phyloP scores from a whole-genome alignment of 2,329 filamentous ascomycete genomes.

The Dothistroma pini region DNA sequence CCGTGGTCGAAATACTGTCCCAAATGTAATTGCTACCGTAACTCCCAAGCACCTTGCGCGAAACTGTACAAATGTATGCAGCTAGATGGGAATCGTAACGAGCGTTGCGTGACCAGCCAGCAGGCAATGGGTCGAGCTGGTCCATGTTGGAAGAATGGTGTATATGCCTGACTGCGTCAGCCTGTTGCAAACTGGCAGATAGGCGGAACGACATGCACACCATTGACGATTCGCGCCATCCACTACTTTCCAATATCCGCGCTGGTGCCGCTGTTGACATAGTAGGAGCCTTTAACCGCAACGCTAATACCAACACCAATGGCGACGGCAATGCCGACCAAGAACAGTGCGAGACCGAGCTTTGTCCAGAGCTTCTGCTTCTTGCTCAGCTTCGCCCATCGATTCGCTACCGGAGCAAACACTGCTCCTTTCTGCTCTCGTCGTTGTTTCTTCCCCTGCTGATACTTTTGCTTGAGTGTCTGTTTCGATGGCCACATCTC shows the following conservation, averaged over 20 bases:
- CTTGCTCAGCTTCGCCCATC: slow-evolving; percentile 41
- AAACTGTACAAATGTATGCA: slow-evolving; percentile 2
- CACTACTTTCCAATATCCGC: slow-evolving; percentile 11
- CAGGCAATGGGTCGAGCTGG: background rate
- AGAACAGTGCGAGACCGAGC: slow-evolving; percentile 44
- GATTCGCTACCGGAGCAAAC: slow-evolving; percentile 24
- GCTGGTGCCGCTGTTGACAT: slow-evolving; percentile 36
- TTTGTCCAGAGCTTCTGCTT: slow-evolving; percentile 45
- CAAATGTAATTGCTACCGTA: background rate
- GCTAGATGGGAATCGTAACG: background rate
- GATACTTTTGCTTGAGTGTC: slow-evolving; percentile 43
- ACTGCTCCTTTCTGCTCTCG: slow-evolving; percentile 33
- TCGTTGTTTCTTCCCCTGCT: slow-evolving; percentile 35
- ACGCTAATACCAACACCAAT: slow-evolving; percentile 48
- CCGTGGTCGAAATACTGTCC: background rate
- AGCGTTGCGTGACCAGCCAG: background rate
- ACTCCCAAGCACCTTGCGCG: slow-evolving; percentile 1
- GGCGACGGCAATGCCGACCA: slow-evolving; percentile 46
- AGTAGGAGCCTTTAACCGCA: slow-evolving; percentile 49
- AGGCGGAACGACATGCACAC: background rate
- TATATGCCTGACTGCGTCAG: background rate
- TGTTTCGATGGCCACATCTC: slow-evolving; percentile 51
- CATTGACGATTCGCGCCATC: background rate
- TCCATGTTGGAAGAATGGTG: background rate
- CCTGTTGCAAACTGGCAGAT: background rate